A percentile compares a stretch with the other conserved stretches of the same genome.
phyloP scores from a whole-genome alignment of 1,284 basidiomycete species.

The Gymnopus androsaceus region DNA sequence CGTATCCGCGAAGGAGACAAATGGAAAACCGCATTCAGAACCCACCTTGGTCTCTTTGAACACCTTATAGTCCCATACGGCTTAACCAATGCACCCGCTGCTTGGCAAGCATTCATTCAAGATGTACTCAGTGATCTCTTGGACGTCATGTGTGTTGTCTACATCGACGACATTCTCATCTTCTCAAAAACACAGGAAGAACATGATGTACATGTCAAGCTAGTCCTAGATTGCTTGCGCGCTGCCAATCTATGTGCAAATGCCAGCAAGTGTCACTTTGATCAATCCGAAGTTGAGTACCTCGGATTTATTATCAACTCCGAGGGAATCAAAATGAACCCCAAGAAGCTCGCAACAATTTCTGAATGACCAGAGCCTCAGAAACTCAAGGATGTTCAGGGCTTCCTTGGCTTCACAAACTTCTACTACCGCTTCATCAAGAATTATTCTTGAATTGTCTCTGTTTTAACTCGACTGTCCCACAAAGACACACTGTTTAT shows the following conservation, averaged over 20 bases:
- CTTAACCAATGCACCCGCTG: slow-evolving; percentile 29
- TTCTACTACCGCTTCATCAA: neutral
- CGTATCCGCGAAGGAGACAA: slow-evolving; percentile 20
- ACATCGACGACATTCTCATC: slow-evolving; percentile 12
- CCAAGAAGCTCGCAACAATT: too few relatives aligned
- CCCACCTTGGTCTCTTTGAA: slow-evolving; percentile 37
- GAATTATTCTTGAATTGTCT: neutral
- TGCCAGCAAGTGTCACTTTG: slow-evolving; percentile 34
- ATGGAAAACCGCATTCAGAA: slow-evolving; percentile 13
- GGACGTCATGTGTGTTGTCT: slow-evolving; percentile 24
- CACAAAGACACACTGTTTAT: neutral
- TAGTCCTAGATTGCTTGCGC: neutral
- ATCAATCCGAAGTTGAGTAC: slow-evolving; percentile 38
- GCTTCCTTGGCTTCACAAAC: too few relatives aligned
- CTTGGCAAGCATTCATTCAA: slow-evolving; percentile 35
- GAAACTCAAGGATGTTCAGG: too few relatives aligned
- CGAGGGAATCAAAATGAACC: too few relatives aligned
- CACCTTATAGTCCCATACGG: slow-evolving; percentile 39
- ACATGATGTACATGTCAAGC: neutral
- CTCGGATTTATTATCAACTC: slow-evolving; percentile 34
- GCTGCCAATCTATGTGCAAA: slow-evolving; percentile 24
- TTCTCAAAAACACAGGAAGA: slow-evolving; percentile 4
- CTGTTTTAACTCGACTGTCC: neutral
- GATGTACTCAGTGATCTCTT: slow-evolving; percentile 23
- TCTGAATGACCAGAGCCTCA: too few relatives aligned